Percentiles rank a stretch among this genome's conserved stretches.
Conservation (phyloP, 305 asterid genomes). For the Plantago lanceolata region DNA sequence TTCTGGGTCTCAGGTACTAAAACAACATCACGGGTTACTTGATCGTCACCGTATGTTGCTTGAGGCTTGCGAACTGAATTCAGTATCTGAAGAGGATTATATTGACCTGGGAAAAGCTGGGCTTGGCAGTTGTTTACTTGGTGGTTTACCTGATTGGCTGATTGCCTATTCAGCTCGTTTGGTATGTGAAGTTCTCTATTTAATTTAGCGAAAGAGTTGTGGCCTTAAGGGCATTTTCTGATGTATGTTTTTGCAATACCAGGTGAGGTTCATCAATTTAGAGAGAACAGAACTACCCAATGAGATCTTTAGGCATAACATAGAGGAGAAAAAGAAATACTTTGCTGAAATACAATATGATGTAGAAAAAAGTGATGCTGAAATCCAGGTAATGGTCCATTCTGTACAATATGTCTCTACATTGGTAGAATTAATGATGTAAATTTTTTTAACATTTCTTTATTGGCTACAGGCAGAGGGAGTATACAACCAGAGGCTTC, state of each 20-base stretch:
- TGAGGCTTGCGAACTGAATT: constrained; percentile 89
- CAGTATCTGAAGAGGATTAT: constrained; percentile 89
- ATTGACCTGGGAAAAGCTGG: constrained; percentile 93
- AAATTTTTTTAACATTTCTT: constrained; percentile 19
- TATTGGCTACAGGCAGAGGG: constrained; percentile 81
- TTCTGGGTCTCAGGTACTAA: constrained; percentile 59
- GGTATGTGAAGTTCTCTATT: constrained; percentile 39
- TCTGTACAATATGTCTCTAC: constrained; percentile 1
- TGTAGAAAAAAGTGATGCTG: constrained; percentile 90
- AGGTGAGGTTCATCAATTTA: constrained; percentile 96
- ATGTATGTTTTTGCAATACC: constrained; percentile 27
- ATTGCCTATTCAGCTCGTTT: constrained; percentile 87
- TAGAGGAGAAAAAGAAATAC: constrained; percentile 90
- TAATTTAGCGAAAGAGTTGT: constrained; percentile 12
- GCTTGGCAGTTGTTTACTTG: constrained; percentile 96
- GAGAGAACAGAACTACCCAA: constrained; percentile 91
- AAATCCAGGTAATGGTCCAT: constrained; percentile 64
- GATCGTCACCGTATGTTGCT: constrained; percentile 71
- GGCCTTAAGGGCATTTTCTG: constrained; percentile 21
- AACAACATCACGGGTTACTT: constrained; percentile 82
- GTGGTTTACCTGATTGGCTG: constrained; percentile 95
- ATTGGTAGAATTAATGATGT: constrained; percentile 8
- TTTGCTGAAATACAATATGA: constrained; percentile 77
- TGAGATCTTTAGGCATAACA: constrained; percentile 75
- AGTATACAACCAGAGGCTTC: constrained; percentile 94